These are phyloP conservation scores for Mesembryanthemum crystallinum DNA, from an alignment of 148 eudicot genomes.

Conservation along the genomic window DNA sequence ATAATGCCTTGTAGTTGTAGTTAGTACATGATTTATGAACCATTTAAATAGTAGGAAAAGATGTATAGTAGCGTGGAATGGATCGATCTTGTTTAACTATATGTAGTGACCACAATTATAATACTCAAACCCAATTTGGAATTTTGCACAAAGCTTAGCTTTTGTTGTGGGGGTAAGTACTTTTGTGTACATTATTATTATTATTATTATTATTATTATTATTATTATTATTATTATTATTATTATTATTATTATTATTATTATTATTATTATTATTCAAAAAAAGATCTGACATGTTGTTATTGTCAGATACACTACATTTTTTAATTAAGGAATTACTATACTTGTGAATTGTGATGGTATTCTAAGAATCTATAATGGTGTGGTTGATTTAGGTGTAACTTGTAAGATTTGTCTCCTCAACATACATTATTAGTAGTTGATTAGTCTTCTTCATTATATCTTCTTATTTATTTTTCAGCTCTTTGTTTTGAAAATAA, in stretches of 20 bases:
- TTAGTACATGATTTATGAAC: not conserved
- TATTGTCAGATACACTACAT: not conserved
- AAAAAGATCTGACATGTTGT: not conserved
- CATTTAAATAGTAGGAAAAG: not conserved
- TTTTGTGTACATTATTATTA: not conserved
- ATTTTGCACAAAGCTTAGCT: not conserved
- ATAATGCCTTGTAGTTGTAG: too few relatives aligned
- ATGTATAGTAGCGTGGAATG: not conserved
- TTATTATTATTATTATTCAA: too few relatives aligned
- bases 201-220: too few relatives aligned
- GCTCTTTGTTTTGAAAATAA: too few relatives aligned
- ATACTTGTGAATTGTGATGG: too few relatives aligned
- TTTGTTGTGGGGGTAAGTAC: not conserved
- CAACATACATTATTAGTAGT: not conserved
- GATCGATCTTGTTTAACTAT: not conserved
- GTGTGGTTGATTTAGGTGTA: not conserved
- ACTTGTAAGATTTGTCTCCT: not conserved
- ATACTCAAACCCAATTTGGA: not conserved
- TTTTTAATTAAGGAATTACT: too few relatives aligned
- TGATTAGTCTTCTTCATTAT: not conserved
- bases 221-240: too few relatives aligned
- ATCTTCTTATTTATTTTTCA: too few relatives aligned
- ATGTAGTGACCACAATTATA: slow-evolving; percentile 5
- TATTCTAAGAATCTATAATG: not conserved
- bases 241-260: too few relatives aligned